These are phyloP conservation scores for Raddia distichophylla DNA, from an alignment of 176 grass and related monocot species.

Conservation along the genomic window DNA sequence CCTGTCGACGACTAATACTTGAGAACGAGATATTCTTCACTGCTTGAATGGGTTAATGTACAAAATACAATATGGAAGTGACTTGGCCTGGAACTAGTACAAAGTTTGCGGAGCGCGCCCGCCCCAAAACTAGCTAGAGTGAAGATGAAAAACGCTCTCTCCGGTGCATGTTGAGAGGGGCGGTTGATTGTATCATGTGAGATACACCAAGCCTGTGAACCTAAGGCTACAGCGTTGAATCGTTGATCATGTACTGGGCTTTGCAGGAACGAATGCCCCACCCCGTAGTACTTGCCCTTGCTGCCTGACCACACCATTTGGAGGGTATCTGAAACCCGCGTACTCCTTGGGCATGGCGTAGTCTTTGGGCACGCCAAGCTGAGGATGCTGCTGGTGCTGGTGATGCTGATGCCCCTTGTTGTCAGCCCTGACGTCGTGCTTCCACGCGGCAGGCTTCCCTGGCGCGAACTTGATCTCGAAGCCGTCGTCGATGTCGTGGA, in stretches of 20 bases:
- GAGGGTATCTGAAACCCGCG: conserved; percentile 54
- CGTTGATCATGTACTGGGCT: conserved; percentile 49
- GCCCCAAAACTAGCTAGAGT: conserved; percentile 58
- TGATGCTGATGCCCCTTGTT: conserved; percentile 30
- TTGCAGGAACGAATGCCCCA: conserved; percentile 51
- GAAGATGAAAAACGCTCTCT: conserved; percentile 46
- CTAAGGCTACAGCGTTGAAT: conserved; percentile 27
- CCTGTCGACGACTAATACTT: conserved; percentile 60
- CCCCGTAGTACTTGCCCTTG: conserved; percentile 53
- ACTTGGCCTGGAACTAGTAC: conserved; percentile 21
- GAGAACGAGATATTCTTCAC: conserved; percentile 56
- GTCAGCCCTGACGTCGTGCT: conserved; percentile 48
- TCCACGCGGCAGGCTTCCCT: conserved; percentile 65
- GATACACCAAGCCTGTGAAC: conserved; percentile 54
- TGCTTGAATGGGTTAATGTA: conserved; percentile 59
- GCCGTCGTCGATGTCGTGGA: conserved; percentile 70
- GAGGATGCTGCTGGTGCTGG: conserved; percentile 4
- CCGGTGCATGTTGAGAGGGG: conserved; percentile 9
- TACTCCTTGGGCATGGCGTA: conserved; percentile 56
- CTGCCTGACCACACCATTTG: conserved; percentile 53
- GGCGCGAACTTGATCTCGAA: conserved; percentile 84
- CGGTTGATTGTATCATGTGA: conserved; percentile 32
- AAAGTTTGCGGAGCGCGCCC: conserved; percentile 37
- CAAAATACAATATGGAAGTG: conserved; percentile 51
- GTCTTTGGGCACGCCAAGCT: conserved; percentile 35